A percentile compares a stretch with the other conserved stretches of the same genome.
These are phyloP conservation scores for Larix kaempferi DNA, from an alignment of 75 land plant genomes.

Conservation along the genomic window DNA sequence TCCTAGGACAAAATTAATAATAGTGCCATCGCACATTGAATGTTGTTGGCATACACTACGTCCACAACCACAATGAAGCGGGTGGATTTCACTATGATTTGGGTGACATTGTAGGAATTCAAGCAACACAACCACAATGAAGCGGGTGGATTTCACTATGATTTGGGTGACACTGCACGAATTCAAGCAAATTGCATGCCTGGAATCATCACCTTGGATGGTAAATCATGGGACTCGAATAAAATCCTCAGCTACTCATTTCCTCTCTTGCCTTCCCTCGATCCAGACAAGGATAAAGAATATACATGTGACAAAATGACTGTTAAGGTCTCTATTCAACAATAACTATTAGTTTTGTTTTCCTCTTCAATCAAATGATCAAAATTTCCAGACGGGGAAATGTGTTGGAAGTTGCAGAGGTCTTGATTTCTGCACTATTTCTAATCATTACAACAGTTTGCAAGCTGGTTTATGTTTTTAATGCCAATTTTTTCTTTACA, in stretches of 20 bases:
- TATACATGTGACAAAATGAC: conserved; percentile 60
- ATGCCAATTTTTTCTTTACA: too few species aligned
- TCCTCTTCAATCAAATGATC: too few species aligned
- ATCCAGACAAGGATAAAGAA: conserved; percentile 44
- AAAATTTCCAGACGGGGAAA: too few species aligned
- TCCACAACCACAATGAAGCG: conserved; percentile 47
- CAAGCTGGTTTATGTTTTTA: too few species aligned
- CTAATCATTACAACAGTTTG: too few species aligned
- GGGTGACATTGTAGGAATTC: conserved; percentile 20
- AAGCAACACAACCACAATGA: conserved; percentile 63
- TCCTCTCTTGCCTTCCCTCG: conserved; percentile 70
- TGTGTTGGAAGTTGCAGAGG: too few species aligned
- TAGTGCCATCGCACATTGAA: too few species aligned
- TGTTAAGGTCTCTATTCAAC: conserved; percentile 45
- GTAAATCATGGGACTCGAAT: conserved; percentile 66
- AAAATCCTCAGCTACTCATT: conserved; percentile 55
- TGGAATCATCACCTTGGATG: conserved; percentile 79
- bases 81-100: conserved; percentile 49
- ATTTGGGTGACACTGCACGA: conserved; percentile 21
- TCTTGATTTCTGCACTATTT: too few species aligned
- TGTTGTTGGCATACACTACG: too few species aligned
- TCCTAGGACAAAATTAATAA: too few species aligned
- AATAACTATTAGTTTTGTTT: too few species aligned
- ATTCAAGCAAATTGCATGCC: conserved; percentile 63
- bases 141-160: conserved; percentile 40